Evolutionary conservation across 169 alveolate species (phyloP).

Genomic region (Pseudocohnilembus persalinus): DNA sequence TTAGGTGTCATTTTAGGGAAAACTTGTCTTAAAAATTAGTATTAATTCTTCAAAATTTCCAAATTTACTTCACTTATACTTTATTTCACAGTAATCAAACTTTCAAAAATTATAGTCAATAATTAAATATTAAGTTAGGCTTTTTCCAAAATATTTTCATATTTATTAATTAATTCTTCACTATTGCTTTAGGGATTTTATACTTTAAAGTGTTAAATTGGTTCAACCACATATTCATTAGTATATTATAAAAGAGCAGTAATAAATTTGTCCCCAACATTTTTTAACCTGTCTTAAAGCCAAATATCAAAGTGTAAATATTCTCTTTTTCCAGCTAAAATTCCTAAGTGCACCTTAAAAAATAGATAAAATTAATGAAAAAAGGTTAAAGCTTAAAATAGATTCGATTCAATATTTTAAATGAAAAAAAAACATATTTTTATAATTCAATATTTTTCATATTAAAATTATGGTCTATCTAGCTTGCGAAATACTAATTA

Average conservation of each 20-base stretch:
- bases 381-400: no score
- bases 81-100: conserved; percentile 40
- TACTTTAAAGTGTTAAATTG: conserved; percentile 44
- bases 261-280: conserved; percentile 77
- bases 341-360: conserved; percentile 63
- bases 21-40: conserved; percentile 49
- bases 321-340: conserved; percentile 87
- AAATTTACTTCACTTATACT: conserved; percentile 44
- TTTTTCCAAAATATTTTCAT: conserved; percentile 71
- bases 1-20: conserved; percentile 65
- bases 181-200: conserved; percentile 12
- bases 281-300: conserved; percentile 69
- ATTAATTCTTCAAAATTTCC: conserved; percentile 50
- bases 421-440: no score
- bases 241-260: conserved; percentile 70
- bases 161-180: conserved; percentile 1
- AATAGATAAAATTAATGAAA: neutral
- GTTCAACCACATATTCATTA: conserved; percentile 68
- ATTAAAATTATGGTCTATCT: no score
- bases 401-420: no score
- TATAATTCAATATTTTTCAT: no score
- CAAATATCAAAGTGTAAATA: conserved; percentile 85
- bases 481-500: no score
- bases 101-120: conserved; percentile 72
- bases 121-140: conserved; percentile 74